Percentiles rank a stretch among this genome's conserved stretches.
Evolutionary conservation across 192 early-diverging fungal genomes (phyloP).

Genomic region (Phlyctochytrium planicorne): DNA sequence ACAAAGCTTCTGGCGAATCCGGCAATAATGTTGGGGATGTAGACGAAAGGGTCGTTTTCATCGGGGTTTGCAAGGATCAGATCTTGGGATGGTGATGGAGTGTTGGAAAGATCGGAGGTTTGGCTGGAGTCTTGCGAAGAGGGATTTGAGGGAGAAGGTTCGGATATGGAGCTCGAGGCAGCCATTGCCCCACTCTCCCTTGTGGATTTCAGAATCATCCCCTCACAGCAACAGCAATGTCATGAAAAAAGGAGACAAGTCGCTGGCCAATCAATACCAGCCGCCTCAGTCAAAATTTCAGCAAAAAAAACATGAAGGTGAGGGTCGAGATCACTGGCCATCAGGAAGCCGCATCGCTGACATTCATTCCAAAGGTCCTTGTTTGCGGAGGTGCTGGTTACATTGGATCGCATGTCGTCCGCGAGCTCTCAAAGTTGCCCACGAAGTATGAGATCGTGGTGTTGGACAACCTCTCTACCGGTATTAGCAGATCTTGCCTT

Average conservation of each 20-base stretch:
- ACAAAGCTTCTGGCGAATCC: conserved; percentile 37
- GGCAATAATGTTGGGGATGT: conserved; percentile 16
- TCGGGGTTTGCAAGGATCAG: too few relatives aligned
- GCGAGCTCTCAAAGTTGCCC: conserved; percentile 67
- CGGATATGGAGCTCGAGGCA: too few relatives aligned
- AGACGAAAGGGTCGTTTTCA: not conserved
- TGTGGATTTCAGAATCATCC: not conserved
- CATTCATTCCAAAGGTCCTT: conserved; percentile 50
- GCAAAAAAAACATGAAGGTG: too few relatives aligned
- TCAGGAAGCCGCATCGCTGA: too few relatives aligned
- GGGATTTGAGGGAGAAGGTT: not conserved
- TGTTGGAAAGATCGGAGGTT: not conserved
- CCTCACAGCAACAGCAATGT: too few relatives aligned
- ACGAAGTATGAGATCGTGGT: conserved; percentile 77
- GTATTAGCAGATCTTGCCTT: conserved; percentile 18
- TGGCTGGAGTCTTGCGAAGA: not conserved
- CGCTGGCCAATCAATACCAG: too few relatives aligned
- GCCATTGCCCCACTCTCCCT: too few relatives aligned
- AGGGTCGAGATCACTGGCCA: too few relatives aligned
- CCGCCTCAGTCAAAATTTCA: too few relatives aligned
- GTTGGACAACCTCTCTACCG: conserved; percentile 84
- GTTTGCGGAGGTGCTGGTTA: conserved; percentile 71
- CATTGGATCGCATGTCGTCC: conserved; percentile 91
- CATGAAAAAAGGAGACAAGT: too few relatives aligned
- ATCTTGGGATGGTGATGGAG: too few relatives aligned